phyloP scores from a whole-genome alignment of 208 protist genomes.

The Trypanosoma boissoni region DNA sequence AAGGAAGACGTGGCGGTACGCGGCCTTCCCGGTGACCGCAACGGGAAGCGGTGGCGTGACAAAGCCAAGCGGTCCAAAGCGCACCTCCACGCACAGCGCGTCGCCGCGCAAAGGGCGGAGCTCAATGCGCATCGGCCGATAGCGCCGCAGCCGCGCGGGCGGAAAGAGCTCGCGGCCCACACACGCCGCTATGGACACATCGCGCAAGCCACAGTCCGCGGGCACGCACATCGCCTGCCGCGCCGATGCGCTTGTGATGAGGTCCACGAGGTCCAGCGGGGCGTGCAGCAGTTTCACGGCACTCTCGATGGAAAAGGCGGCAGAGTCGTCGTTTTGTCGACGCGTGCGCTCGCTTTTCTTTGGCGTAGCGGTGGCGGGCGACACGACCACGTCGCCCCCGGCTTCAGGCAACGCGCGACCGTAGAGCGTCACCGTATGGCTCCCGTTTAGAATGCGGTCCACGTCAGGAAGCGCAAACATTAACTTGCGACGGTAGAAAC shows the following conservation, averaged over 20 bases:
- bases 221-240: neutral
- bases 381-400: neutral
- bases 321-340: conserved; percentile 17
- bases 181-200: conserved; percentile 20
- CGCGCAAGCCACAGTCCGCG: neutral
- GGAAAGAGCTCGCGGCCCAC: conserved; percentile 26
- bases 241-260: conserved; percentile 8
- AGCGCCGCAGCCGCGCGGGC: conserved; percentile 19
- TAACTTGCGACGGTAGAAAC: conserved; percentile 20
- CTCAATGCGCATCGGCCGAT: conserved; percentile 34
- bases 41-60: conserved; percentile 12
- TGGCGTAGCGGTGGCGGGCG: neutral
- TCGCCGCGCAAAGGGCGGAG: conserved; percentile 18
- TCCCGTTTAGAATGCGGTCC: conserved; percentile 11
- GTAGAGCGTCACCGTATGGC: conserved; percentile 18
- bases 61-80: conserved; percentile 21
- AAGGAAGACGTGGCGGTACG: conserved; percentile 24
- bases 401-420: neutral
- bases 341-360: conserved; percentile 29
- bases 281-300: conserved; percentile 4
- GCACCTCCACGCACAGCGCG: conserved; percentile 11
- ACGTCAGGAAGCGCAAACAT: conserved; percentile 8
- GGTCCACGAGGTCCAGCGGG: conserved; percentile 23
- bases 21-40: conserved; percentile 7
- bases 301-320: conserved; percentile 11